Percentiles rank a stretch among this genome's conserved stretches.
These are phyloP conservation scores for Aspergillus sp. DNA, from an alignment of 2,329 filamentous ascomycete genomes.

Conservation along the genomic window DNA sequence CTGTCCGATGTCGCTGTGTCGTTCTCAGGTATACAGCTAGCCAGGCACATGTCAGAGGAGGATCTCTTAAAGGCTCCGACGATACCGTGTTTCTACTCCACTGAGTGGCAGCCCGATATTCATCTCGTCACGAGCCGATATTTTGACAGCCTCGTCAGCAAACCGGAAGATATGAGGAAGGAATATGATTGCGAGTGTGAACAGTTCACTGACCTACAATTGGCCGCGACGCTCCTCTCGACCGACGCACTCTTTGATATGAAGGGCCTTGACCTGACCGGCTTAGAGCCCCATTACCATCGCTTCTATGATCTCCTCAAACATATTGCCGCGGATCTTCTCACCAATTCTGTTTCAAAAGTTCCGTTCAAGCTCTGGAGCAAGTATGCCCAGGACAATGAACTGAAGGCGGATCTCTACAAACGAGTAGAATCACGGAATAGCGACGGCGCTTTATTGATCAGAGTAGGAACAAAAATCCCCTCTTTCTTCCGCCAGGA, in stretches of 20 bases:
- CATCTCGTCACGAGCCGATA: background rate
- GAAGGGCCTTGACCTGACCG: slow-evolving; percentile 9
- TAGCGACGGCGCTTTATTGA: slow-evolving; percentile 29
- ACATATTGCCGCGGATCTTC: slow-evolving; percentile 16
- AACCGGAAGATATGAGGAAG: background rate
- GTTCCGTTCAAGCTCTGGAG: slow-evolving; percentile 23
- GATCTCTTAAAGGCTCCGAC: background rate
- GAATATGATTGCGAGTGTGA: slow-evolving; percentile 12
- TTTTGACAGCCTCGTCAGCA: background rate
- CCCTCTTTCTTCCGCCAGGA: slow-evolving; percentile 25
- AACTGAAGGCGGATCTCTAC: slow-evolving; percentile 23
- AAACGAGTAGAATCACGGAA: slow-evolving; percentile 20
- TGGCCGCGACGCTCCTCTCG: slow-evolving; percentile 28
- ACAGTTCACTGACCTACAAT: slow-evolving; percentile 26
- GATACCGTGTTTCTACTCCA: slow-evolving; percentile 2
- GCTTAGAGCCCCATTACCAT: slow-evolving; percentile 24
- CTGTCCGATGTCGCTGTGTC: background rate
- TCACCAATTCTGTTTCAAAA: slow-evolving; percentile 22
- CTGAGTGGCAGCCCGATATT: slow-evolving; percentile 27
- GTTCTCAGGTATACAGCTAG: background rate
- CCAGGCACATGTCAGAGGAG: background rate
- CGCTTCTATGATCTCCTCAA: slow-evolving; percentile 32
- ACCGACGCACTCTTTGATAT: slow-evolving; percentile 26
- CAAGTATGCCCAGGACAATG: slow-evolving; percentile 13
- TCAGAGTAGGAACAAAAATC: slow-evolving; percentile 33